Base-by-base conservation (phyloP, 495 filamentous ascomycete species). In the Mytilinidion resinicola region DNA sequence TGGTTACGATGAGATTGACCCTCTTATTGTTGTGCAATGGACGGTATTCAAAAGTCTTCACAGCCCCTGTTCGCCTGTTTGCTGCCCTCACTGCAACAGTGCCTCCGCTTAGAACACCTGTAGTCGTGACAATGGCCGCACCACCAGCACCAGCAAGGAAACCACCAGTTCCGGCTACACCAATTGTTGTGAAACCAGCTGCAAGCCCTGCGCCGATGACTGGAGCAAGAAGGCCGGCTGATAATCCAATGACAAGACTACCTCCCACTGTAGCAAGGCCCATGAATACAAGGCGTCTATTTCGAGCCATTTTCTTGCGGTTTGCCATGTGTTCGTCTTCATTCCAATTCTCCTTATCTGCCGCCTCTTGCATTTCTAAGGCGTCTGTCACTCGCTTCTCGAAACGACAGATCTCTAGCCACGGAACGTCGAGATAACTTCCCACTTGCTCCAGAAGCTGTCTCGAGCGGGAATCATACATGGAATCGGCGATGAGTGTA, bases 371-470 rank as follows among this genome's bases (percentile, higher is more conserved):
- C 88, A 99, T 96, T 71, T 97, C 93, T 19, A 99, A 77, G 11
- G 95, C 89, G 71, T 99, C 93, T 14, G 92, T 96, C 15, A 97
- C 91, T 33, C 91, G 88, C 74, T 97, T 97, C 72, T 99, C 93
- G 66, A 99, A 99, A 35, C 88, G 82, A 70, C 90, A 93, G 54
- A 99, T 95, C 53, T 97, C 95, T 51, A 93, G 76, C 91, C 90
- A 95, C 14, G 89, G 78, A 9, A 99, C 81, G 36, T 85, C 82
- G 64, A 99, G 79, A 59, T 84, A 84, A 51, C 79, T 77, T 42
- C 86, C 91, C 0, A 97, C 90, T 43, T 79, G 78, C 73, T 97
- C 95, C 0, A 99, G 79, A 50, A 99, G 75, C 17, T 83, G 79
- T 61, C 93, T 83, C 3, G 95, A 96, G 35, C 93, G 84, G 5